These are phyloP conservation scores for Coniochaeta hoffmannii DNA, from an alignment of 2,329 filamentous ascomycete genomes.

Conservation along the genomic window DNA sequence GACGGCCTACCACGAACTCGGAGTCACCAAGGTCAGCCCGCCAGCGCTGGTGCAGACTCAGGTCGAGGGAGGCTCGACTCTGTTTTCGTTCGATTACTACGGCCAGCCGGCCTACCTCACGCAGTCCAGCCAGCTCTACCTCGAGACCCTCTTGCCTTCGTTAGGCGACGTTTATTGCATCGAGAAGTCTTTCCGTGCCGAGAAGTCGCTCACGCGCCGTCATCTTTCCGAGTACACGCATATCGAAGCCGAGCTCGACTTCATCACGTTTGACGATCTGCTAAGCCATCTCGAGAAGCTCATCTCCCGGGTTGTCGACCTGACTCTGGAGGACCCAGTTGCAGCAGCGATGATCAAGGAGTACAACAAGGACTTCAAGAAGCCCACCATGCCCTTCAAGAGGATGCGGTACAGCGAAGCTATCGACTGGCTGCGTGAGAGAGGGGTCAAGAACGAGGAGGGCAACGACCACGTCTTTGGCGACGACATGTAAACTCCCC, in stretches of 20 bases:
- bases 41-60: constrained; percentile 92
- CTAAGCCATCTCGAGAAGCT: constrained; percentile 80
- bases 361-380: constrained; percentile 85
- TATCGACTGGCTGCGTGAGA: constrained; percentile 87
- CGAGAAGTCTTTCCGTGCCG: constrained; percentile 96
- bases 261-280: constrained; percentile 86
- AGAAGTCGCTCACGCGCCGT: constrained; percentile 89
- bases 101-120: constrained; percentile 85
- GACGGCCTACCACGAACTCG: constrained; percentile 67
- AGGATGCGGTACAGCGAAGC: constrained; percentile 94
- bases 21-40: constrained; percentile 76
- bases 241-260: constrained; percentile 93
- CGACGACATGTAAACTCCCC: constrained; percentile 63
- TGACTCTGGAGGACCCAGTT: constrained; percentile 64
- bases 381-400: constrained; percentile 74
- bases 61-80: constrained; percentile 84
- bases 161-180: constrained; percentile 96
- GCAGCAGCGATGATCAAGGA: constrained; percentile 69
- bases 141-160: constrained; percentile 86
- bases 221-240: constrained; percentile 96
- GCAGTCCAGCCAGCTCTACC: constrained; percentile 94
- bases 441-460: constrained; percentile 81
- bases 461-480: constrained; percentile 85
- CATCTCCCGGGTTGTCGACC: constrained; percentile 78
- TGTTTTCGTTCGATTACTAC: constrained; percentile 64